Evolutionary conservation across 2,329 filamentous ascomycete species (phyloP).

Genomic region (Boeremia lycopersici): DNA sequence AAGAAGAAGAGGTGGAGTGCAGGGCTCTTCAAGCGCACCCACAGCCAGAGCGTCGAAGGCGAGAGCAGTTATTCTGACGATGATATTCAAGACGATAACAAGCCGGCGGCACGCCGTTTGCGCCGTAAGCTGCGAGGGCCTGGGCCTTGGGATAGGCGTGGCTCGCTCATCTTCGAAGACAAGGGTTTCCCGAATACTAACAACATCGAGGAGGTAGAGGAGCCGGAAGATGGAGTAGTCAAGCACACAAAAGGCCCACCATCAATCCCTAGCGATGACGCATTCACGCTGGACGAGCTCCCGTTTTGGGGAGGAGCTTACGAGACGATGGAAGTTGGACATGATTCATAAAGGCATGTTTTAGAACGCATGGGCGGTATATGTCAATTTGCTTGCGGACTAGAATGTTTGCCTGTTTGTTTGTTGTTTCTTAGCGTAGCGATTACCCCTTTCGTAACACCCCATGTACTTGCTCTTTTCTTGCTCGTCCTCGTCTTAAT

Average conservation of each 20-base stretch:
- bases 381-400: constrained; percentile 1
- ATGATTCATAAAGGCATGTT: constrained; percentile 28
- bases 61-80: constrained; percentile 52
- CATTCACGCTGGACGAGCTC: constrained; percentile 46
- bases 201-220: constrained; percentile 47
- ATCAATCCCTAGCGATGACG: constrained; percentile 48
- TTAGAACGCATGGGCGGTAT: not conserved
- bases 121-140: constrained; percentile 49
- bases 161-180: constrained; percentile 49
- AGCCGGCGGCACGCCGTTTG: constrained; percentile 49
- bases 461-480: constrained; percentile 4
- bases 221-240: constrained; percentile 42
- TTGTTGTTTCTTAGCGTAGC: constrained; percentile 14
- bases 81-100: constrained; percentile 50
- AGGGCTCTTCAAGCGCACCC: constrained; percentile 53
- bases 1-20: constrained; percentile 52
- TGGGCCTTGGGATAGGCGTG: constrained; percentile 43
- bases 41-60: constrained; percentile 54
- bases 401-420: constrained; percentile 3
- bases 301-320: constrained; percentile 44
- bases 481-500: not conserved
- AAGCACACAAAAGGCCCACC: constrained; percentile 42
- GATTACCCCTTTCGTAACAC: constrained; percentile 13
- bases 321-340: constrained; percentile 34
- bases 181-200: constrained; percentile 45